Evolutionary conservation across 768 basidiomycete species (phyloP), one percentile per base, ranked within the genome.

Genomic region (Psilocybe subaeruginosa): DNA sequence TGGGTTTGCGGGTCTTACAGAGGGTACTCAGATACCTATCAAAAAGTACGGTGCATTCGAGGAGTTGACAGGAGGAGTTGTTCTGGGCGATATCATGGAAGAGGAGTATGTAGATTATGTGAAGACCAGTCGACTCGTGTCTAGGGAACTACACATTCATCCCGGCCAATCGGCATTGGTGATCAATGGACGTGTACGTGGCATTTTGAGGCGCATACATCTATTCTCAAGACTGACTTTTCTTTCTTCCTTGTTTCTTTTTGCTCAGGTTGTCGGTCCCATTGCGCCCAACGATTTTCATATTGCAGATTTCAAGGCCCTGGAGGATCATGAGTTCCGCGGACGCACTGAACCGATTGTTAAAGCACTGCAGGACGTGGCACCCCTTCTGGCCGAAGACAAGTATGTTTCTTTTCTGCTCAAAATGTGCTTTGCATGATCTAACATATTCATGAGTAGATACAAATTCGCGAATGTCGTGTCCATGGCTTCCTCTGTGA

Each of bases 161-260:
- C 83, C 88, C 1, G 90, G 89, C 0, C 74, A 88, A 59, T 78
- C 78, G 19, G 92, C 82, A 0, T 60, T 98, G 39, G 62, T 96
- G 37, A 77, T 92, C 54, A 97, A 97, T 66, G 97, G 96, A 27
- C 80, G 96, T 33, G 94, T 96, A 69, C 71, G 90, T 77, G 7
- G 14, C 60, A 37, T 3, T 12, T 14, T 12, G n/a, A 23, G 8
- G 30, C 41, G 14, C 41, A 8, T 43, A 43, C 14, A 43, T 43
- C 5, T 16, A n/a, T 16, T 14, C 14, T 43, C 14, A 0, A 43
- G 41, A 1, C 14, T 43, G 14, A 43, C n/a, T 43, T 11, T 16
- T 43, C 41, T 14, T 43, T 12, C 23, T 23, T 23, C 23, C 23
- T 23, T 23, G 2, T 23, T 23, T 23, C 1, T 39, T 16, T 54